phyloP scores from a whole-genome alignment of 805 yeast species.

The Kodamaea sagamina region DNA sequence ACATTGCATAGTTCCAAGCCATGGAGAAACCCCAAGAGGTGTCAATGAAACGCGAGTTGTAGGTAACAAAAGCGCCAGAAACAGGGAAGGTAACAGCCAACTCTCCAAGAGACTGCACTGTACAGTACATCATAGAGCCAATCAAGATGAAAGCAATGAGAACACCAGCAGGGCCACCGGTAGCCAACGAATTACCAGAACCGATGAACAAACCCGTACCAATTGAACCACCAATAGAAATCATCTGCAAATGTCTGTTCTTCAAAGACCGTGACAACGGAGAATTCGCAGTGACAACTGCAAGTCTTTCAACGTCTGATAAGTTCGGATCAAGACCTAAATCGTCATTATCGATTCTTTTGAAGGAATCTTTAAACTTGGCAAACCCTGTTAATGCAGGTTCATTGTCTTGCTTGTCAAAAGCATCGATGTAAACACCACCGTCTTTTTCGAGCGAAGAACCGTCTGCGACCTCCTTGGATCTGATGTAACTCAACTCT shows the following conservation, averaged over 20 bases:
- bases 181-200: slow-evolving; percentile 56
- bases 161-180: slow-evolving; percentile 67
- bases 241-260: slow-evolving; percentile 62
- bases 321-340: slow-evolving; percentile 22
- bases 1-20: slow-evolving; percentile 45
- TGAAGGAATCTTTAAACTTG: slow-evolving; percentile 24
- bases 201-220: slow-evolving; percentile 73
- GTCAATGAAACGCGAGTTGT: slow-evolving; percentile 58
- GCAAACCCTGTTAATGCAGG: slow-evolving; percentile 10
- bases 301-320: slow-evolving; percentile 23
- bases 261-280: slow-evolving; percentile 59
- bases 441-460: slow-evolving; percentile 6
- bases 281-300: slow-evolving; percentile 46
- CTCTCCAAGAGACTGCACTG: slow-evolving; percentile 65
- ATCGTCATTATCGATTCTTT: slow-evolving; percentile 20
- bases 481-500: slow-evolving; percentile 6
- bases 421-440: slow-evolving; percentile 4
- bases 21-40: slow-evolving; percentile 63
- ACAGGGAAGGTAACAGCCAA: slow-evolving; percentile 61
- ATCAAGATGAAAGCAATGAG: slow-evolving; percentile 56
- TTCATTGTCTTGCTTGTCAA: not conserved
- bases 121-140: slow-evolving; percentile 57
- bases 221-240: slow-evolving; percentile 67
- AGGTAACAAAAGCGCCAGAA: slow-evolving; percentile 64
- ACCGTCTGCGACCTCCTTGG: slow-evolving; percentile 7